Evolutionary conservation across 2,329 filamentous ascomycete species (phyloP), one percentile per base, ranked within the genome.

Genomic region (Dichotomopilus funicola): DNA sequence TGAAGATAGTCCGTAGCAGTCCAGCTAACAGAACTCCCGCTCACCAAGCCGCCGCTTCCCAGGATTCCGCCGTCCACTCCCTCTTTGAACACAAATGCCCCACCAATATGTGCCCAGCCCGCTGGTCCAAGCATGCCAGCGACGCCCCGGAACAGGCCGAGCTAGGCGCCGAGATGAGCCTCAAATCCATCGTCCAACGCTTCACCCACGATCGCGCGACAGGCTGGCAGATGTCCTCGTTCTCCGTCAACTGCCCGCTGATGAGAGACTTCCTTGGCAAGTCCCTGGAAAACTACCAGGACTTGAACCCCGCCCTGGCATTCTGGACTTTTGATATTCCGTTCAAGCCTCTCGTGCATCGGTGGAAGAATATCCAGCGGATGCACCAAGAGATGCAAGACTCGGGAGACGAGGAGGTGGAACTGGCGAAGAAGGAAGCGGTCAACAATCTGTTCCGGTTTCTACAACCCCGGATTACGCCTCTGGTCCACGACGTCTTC

Each of bases 301-400:
- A 69, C 49, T 60, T 71, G 2, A 67, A 72, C 59, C 58, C 67
- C n/a, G 64, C 68, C 12, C 54, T 69, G 3, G 57, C 64, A 51
- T 60, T 65, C 38, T 73, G 68, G 65, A 68, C 66, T 6, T 72
- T 72, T 56, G 33, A 54, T 6, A 60, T 64, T 1, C 68, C 68
- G 0, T 71, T 67, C 60, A 63, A 63, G 58, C 66, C 69, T 7
- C 54, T 73, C 10, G 69, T 72, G 4, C 70, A 72, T 53, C 67
- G 70, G 34, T 72, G 70, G 70, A 64, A 67, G 6, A 49, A 40
- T 4, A 55, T 69, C 33, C 62, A 64, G 43, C 13, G 48, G 11
- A 53, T 62, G 27, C 57, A 57, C 27, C 48, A 50, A 35, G 45
- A 46, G 11, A 41, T 50, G 12, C n/a, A 53, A 8, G 31, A 33